Conservation (phyloP, 768 basidiomycete species). For the Naganishia vaughanmartiniae region DNA sequence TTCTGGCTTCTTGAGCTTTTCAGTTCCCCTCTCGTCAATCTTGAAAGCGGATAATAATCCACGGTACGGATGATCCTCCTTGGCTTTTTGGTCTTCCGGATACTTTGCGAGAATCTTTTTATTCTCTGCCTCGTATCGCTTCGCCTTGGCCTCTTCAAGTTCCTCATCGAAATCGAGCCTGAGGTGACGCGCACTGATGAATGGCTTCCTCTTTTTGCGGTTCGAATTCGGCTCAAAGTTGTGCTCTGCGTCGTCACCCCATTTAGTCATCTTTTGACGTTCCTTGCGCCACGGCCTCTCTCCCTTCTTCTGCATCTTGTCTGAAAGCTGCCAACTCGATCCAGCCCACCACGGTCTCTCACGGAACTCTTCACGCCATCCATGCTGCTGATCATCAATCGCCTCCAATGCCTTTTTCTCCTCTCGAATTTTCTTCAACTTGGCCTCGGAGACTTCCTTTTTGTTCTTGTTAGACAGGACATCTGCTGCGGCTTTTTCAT, state of each 20-base stretch:
- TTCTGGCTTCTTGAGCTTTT: not conserved
- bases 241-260: not conserved
- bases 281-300: constrained; percentile 2
- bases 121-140: constrained; percentile 25
- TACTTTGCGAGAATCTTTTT: constrained; percentile 7
- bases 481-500: constrained; percentile 15
- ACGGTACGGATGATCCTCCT: constrained; percentile 4
- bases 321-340: constrained; percentile 6
- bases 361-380: constrained; percentile 23
- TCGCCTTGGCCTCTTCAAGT: constrained; percentile 14
- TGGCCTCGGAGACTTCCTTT: constrained; percentile 4
- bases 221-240: not conserved
- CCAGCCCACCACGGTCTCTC: constrained; percentile 30
- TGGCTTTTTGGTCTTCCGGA: not conserved
- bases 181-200: constrained; percentile 18
- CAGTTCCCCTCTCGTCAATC: not conserved
- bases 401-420: constrained; percentile 27
- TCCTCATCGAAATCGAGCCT: constrained; percentile 24
- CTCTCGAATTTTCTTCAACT: constrained; percentile 11
- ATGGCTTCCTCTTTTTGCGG: not conserved
- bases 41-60: not conserved
- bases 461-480: constrained; percentile 10
- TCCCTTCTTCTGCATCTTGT: not conserved
- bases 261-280: not conserved
- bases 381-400: constrained; percentile 19